Evolutionary conservation across 148 eudicot genomes (phyloP), one percentile per base, ranked within the genome.

Genomic region (Suaeda aralocaspica): DNA sequence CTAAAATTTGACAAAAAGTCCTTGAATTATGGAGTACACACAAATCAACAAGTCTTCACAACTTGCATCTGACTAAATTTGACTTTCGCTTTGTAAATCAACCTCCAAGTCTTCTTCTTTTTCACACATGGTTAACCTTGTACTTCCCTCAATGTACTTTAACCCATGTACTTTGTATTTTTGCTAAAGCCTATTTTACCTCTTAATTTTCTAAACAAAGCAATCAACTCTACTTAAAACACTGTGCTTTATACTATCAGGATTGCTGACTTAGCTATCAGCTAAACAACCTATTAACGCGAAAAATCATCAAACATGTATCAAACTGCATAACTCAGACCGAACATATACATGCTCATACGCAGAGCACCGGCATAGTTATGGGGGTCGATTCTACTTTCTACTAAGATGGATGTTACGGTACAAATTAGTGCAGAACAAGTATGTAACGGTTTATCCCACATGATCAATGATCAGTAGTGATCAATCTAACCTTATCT

Each of bases 81-180:
- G 63, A 69, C 53, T 69, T 69, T 57, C 24, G 14, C 64, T 56
- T 69, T 42, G 16, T 25, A 24, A 7, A 25, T 9, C 60, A 34
- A 15, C 49, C 53, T 68, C 59, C 13, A 21, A 53, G 12, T 34
- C 48, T 25, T 68, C 48, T 25, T 68, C 31, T 33, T 36, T 48
- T 45, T 56, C 64, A 24, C 51, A 56, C 63, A 15, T 26, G 59
- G 11, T 50, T 67, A 30, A 4, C 45, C 34, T 68, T 16, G 22
- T 33, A 28, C 24, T 69, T 62, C 46, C 29, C 9, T 39, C 51
- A 2, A 11, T 64, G 19, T 64, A 21, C 31, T 66, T 49, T 66
- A n/a, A n/a, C n/a, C n/a, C 0, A 18, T 19, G 5, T 19, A 26
- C 52, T 21, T 22, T 24, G 36, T 14, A 6, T 2, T 46, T 66